phyloP scores from a whole-genome alignment of 1,284 basidiomycete genomes.

The Moniliophthora roreri region DNA sequence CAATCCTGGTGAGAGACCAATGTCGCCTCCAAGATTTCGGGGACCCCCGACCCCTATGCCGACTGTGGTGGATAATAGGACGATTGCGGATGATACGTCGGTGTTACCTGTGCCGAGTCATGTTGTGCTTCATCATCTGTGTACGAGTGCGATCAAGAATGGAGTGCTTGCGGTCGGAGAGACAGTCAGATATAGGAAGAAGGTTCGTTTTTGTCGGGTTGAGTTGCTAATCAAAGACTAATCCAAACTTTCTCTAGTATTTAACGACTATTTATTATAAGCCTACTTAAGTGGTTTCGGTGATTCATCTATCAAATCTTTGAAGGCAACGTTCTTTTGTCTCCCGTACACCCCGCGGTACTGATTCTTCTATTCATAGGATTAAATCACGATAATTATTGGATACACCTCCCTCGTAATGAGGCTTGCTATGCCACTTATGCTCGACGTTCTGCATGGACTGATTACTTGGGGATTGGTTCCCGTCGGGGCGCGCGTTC shows the following conservation, averaged over 20 bases:
- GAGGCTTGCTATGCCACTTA: too few species aligned
- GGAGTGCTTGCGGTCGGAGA: conserved; percentile 93
- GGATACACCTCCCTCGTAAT: too few species aligned
- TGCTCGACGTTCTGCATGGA: too few species aligned
- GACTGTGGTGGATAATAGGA: conserved; percentile 1
- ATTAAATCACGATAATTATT: too few species aligned
- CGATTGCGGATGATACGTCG: conserved; percentile 83
- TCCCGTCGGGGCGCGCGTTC: too few species aligned
- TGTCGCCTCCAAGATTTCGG: neutral
- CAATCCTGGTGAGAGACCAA: conserved; percentile 11
- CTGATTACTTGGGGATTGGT: too few species aligned
- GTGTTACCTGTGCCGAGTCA: conserved; percentile 94
- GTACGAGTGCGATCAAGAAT: conserved; percentile 93
- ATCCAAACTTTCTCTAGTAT: conserved; percentile 37
- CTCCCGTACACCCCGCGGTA: too few species aligned
- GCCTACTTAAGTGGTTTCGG: conserved; percentile 32
- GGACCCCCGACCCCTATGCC: neutral
- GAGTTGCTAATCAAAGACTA: conserved; percentile 11
- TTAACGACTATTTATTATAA: conserved; percentile 60
- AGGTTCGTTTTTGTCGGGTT: conserved; percentile 48
- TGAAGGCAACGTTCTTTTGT: too few species aligned
- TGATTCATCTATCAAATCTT: too few species aligned
- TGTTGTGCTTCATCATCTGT: conserved; percentile 93
- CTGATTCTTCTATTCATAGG: too few species aligned
- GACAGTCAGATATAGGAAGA: conserved; percentile 91